Base-by-base conservation (phyloP, 208 protist species). In the Sergeia podlipaevii region DNA sequence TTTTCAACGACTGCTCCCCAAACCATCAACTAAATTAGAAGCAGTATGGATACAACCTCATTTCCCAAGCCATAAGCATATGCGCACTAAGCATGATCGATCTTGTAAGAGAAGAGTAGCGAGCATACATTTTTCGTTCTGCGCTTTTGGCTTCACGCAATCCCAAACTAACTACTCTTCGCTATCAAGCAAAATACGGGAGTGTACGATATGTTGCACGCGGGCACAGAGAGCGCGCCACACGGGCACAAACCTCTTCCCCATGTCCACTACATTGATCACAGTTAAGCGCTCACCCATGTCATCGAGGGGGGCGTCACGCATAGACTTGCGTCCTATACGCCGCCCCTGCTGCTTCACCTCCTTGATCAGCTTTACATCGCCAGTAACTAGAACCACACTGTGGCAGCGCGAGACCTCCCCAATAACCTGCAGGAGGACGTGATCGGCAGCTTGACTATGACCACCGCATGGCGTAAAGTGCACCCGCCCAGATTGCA, bases 381-480 rank as follows among this genome's bases (percentile, higher is more conserved):
- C 82, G 2, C 82, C 81, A 1, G 75, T 89, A 1, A 90, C 53
- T 11, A 77, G 42, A 4, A 87, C 53, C 28, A 80, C 61, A 13
- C 38, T 20, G 11, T 86, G 65, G 2, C 67, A 24, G 4, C 65
- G 61, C 10, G 65, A 62, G 27, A 91, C 73, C 2, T 65, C 70
- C 10, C 62, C 37, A 2, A 85, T 45, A 8, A 89, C 75, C 20
- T 75, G 63, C 33, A 77, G 30, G 27, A 95, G 88, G 23, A 95
- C 87, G 29, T 37, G 38, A 56, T 95, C 87, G 0, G 78, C 87
- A 1, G 68, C 87, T 47, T 95, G 88, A 4, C 32, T 44, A 18
- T 87, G 72, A 1, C 81, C 88, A n/a, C 77, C 70, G 44, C 88
- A 95, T 0, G 84, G 77, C 0, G 84, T 91, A 44, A 95, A 85